Evolutionary conservation across 1,284 basidiomycete species (phyloP).

Genomic region (Boletus semigastroideus): DNA sequence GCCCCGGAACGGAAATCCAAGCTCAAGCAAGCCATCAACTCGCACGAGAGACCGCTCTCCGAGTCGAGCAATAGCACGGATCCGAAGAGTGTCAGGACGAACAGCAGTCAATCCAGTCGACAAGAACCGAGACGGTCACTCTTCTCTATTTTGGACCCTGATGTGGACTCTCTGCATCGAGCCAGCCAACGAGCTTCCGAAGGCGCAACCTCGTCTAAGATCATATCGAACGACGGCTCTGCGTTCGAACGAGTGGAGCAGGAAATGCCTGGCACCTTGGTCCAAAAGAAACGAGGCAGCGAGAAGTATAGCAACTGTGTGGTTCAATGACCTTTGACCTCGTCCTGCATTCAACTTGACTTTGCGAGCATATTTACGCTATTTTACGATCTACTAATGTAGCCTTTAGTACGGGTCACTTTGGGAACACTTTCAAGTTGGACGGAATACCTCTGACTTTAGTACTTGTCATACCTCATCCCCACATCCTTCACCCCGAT

Average conservation of each 20-base stretch:
- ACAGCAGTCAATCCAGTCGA: constrained; percentile 36
- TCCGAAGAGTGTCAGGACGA: constrained; percentile 46
- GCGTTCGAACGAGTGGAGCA: constrained; percentile 18
- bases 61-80: constrained; percentile 50
- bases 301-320: constrained; percentile 42
- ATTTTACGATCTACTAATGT: constrained; percentile 23
- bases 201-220: constrained; percentile 13
- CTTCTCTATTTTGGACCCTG: constrained; percentile 27
- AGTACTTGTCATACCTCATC: not conserved
- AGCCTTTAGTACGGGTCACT: constrained; percentile 4
- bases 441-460: constrained; percentile 6
- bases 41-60: constrained; percentile 47
- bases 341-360: not conserved
- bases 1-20: constrained; percentile 30
- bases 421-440: constrained; percentile 9
- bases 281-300: constrained; percentile 39
- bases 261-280: constrained; percentile 37
- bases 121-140: constrained; percentile 33
- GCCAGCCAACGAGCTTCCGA: constrained; percentile 12
- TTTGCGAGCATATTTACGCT: constrained; percentile 11
- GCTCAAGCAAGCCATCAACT: constrained; percentile 33
- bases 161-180: constrained; percentile 17
- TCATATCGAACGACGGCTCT: constrained; percentile 7
- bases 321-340: constrained; percentile 38
- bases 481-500: constrained; percentile 1